phyloP scores from a whole-genome alignment of 2,329 filamentous ascomycete genomes.

The Sporothrix humicola region DNA sequence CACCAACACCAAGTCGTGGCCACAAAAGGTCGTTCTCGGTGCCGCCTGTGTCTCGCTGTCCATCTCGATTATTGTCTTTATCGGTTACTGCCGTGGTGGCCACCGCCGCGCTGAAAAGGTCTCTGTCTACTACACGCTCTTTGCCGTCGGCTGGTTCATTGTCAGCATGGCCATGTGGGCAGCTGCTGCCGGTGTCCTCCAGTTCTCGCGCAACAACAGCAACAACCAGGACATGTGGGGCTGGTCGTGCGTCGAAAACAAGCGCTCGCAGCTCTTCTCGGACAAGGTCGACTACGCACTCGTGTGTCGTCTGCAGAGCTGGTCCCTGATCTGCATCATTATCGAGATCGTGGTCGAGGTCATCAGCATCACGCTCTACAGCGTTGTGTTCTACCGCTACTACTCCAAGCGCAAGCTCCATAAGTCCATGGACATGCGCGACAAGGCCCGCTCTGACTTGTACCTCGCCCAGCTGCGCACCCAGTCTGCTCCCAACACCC shows the following conservation, averaged over 20 bases:
- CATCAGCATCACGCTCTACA: conserved; percentile 91
- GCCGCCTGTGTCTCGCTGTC: conserved; percentile 81
- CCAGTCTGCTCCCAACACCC: conserved; percentile 94
- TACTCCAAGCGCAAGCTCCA: conserved; percentile 93
- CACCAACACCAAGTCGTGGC: conserved; percentile 78
- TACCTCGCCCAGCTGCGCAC: conserved; percentile 85
- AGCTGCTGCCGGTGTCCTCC: conserved; percentile 81
- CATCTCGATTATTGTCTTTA: conserved; percentile 79
- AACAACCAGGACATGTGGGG: conserved; percentile 93
- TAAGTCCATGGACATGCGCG: conserved; percentile 95
- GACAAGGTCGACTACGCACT: conserved; percentile 86
- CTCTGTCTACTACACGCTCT: conserved; percentile 92
- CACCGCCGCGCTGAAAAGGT: conserved; percentile 90
- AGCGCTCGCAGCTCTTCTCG: conserved; percentile 75
- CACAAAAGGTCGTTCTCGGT: conserved; percentile 80
- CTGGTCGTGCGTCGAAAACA: conserved; percentile 94
- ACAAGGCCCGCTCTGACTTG: conserved; percentile 90
- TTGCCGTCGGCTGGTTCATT: conserved; percentile 91
- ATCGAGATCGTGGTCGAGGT: conserved; percentile 95
- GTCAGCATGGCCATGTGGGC: conserved; percentile 93
- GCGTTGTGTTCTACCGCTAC: conserved; percentile 94
- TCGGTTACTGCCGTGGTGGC: conserved; percentile 85
- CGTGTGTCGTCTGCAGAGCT: conserved; percentile 92
- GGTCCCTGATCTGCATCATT: conserved; percentile 93
- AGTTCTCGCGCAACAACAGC: conserved; percentile 74